phyloP scores from a whole-genome alignment of 805 yeast species.

The Pichia kluyveri region DNA sequence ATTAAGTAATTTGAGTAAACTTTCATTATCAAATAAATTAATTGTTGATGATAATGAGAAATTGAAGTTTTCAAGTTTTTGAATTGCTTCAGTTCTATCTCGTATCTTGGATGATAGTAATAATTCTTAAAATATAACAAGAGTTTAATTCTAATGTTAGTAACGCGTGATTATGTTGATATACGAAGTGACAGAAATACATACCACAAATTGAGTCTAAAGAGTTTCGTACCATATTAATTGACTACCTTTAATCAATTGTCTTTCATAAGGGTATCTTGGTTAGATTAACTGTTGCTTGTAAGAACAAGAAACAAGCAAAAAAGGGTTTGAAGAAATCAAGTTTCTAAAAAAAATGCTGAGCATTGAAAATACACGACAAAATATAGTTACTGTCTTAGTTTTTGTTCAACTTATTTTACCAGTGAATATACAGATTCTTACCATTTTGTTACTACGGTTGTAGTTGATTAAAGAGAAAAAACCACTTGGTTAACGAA shows the following conservation, averaged over 20 bases:
- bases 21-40: constrained; percentile 11
- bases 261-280: too few relatives aligned
- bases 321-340: too few relatives aligned
- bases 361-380: too few relatives aligned
- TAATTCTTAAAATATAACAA: constrained; percentile 8
- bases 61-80: constrained; percentile 27
- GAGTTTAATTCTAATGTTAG: not conserved
- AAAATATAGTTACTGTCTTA: too few relatives aligned
- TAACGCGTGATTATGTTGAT: not conserved
- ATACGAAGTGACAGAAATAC: too few relatives aligned
- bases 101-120: constrained; percentile 43
- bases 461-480: not conserved
- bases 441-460: too few relatives aligned
- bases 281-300: too few relatives aligned
- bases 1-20: constrained; percentile 11
- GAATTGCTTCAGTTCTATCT: constrained; percentile 46
- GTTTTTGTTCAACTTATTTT: too few relatives aligned
- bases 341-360: too few relatives aligned
- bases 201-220: constrained; percentile 8
- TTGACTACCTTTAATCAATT: not conserved
- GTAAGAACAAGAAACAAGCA: too few relatives aligned
- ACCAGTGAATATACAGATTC: too few relatives aligned
- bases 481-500: constrained; percentile 1
- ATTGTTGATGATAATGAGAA: constrained; percentile 16
- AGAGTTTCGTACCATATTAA: not conserved